Base-by-base conservation (phyloP, 306 rosid species). In the Cyclanthera cordifolia region DNA sequence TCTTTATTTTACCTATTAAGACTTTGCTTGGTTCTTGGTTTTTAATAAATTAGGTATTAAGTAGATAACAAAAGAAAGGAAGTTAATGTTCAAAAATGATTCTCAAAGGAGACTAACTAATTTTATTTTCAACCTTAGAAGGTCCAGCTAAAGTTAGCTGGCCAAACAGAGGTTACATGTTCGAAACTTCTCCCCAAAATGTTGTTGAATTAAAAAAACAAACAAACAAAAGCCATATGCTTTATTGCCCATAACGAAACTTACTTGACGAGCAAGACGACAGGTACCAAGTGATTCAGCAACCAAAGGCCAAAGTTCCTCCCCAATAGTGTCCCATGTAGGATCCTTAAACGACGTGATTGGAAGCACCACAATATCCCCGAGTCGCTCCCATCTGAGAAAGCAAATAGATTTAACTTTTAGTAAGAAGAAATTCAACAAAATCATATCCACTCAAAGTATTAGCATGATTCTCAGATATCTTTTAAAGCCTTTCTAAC, bases 231-330 rank as follows among this genome's bases (percentile, higher is more conserved):
- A 37, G 50, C 20, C 12, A 20, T 51, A 63, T 63, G 52, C 4
- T 19, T 21, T 20, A 63, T 39, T 11, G 32, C 30, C 46, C 50
- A 61, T 12, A 20, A 12, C 24, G 43, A 59, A 19, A 76, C 82
- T 82, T 77, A 87, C 96, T 63, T 87, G 99, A 76, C 86, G 94
- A 61, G 95, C 95, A 75, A 90, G 95, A 48, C 91, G 87, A 50
- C 37, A 66, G 43, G 90, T 74, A 84, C 86, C 88, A 39, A 93
- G 91, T 52, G 90, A 84, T 75, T 83, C 85, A 57, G 94, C 87
- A 80, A 87, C 72, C 64, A 77, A 53, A 66, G 78, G 88, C 99
- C 99, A 93, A 69, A 93, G 84, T 65, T 85, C 99, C 68, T 73
- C 75, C 48, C 78, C 85, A 48, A 87, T 57, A 56, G 94, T 79